phyloP scores from a whole-genome alignment of 2,329 filamentous ascomycete genomes.

The Pseudogymnoascus verrucosus region DNA sequence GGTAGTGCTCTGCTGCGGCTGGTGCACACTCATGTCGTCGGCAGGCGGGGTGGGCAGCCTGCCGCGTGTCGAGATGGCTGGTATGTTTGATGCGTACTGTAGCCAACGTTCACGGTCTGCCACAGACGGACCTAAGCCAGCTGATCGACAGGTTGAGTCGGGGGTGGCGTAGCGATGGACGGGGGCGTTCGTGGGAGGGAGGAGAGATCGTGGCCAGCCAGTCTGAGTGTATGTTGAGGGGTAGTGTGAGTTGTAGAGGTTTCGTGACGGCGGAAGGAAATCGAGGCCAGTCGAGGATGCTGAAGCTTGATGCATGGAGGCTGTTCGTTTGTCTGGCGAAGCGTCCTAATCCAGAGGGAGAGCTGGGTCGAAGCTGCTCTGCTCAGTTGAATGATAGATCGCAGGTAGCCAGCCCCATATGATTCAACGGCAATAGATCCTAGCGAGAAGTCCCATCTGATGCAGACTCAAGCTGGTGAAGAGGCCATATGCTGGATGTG shows the following conservation, averaged over 20 bases:
- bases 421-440: not conserved
- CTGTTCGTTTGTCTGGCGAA: slow-evolving; percentile 6
- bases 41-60: slow-evolving; percentile 44
- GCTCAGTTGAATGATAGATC: not conserved
- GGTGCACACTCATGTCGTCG: slow-evolving; percentile 46
- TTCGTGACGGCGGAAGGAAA: slow-evolving; percentile 20
- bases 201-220: slow-evolving; percentile 8
- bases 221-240: not conserved
- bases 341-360: not conserved
- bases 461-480: not conserved
- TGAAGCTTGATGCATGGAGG: slow-evolving; percentile 28
- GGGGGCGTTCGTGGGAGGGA: not conserved
- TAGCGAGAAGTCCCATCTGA: not conserved
- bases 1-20: slow-evolving; percentile 36
- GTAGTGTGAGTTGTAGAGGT: not conserved
- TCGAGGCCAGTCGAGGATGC: slow-evolving; percentile 24
- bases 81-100: slow-evolving; percentile 16
- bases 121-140: not conserved
- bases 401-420: slow-evolving; percentile 5
- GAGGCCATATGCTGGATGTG: not conserved
- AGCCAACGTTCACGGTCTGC: slow-evolving; percentile 12
- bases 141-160: not conserved
- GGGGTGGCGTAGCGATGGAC: not conserved
- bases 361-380: not conserved
- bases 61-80: slow-evolving; percentile 19